phyloP scores from a whole-genome alignment of 2,329 filamentous ascomycete species.

The Diaporthe ilicicola region DNA sequence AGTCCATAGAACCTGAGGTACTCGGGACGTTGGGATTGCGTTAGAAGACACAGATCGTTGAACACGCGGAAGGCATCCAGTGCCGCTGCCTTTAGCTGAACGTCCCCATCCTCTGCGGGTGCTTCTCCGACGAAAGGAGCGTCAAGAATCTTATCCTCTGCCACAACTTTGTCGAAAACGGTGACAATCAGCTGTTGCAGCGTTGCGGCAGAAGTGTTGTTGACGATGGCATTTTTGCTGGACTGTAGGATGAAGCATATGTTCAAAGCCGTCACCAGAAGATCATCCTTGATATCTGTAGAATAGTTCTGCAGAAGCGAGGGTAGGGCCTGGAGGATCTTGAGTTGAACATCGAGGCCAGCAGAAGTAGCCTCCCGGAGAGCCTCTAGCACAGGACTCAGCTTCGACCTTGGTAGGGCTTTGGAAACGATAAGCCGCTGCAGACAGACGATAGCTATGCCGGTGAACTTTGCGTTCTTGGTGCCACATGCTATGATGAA shows the following conservation, averaged over 20 bases:
- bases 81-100: constrained; percentile 77
- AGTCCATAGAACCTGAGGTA: constrained; percentile 83
- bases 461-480: constrained; percentile 88
- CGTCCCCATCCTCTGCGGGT: constrained; percentile 68
- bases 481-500: constrained; percentile 94
- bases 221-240: constrained; percentile 92
- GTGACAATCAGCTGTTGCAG: constrained; percentile 92
- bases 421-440: constrained; percentile 86
- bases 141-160: constrained; percentile 76
- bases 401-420: constrained; percentile 78
- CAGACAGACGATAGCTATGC: constrained; percentile 86
- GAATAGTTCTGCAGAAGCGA: constrained; percentile 92
- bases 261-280: constrained; percentile 84
- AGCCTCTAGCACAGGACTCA: constrained; percentile 88
- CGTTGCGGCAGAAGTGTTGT: constrained; percentile 95
- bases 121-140: constrained; percentile 72
- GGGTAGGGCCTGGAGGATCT: constrained; percentile 91
- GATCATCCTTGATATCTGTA: constrained; percentile 78
- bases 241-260: constrained; percentile 92
- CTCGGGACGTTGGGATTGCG: constrained; percentile 83
- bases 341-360: constrained; percentile 89
- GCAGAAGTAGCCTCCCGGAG: constrained; percentile 85
- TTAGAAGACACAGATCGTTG: constrained; percentile 87
- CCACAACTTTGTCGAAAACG: constrained; percentile 89
- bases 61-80: constrained; percentile 89